Evolutionary conservation across 352 stramenopile genomes (phyloP).

Genomic region (Nothophytophthora sp.): DNA sequence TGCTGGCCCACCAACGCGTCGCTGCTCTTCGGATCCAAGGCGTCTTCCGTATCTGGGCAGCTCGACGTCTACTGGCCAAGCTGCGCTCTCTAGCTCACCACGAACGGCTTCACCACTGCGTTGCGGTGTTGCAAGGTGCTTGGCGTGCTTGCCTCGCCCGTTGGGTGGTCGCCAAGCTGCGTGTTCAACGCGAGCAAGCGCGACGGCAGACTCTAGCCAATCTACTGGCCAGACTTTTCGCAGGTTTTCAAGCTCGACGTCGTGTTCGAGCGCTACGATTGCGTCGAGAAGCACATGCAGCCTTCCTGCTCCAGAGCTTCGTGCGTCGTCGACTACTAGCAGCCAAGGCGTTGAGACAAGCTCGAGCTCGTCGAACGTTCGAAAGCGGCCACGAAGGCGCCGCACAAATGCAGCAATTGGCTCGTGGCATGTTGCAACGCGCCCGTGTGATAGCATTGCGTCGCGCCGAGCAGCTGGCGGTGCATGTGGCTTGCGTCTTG

Average conservation of each 20-base stretch:
- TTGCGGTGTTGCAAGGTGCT: slow-evolving; percentile 30
- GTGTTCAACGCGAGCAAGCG: slow-evolving; percentile 19
- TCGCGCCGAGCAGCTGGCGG: slow-evolving; percentile 29
- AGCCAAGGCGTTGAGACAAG: slow-evolving; percentile 30
- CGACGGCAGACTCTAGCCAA: slow-evolving; percentile 25
- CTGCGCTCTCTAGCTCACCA: slow-evolving; percentile 21
- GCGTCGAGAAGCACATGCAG: slow-evolving; percentile 25
- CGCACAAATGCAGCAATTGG: slow-evolving; percentile 36
- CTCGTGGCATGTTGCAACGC: slow-evolving; percentile 37
- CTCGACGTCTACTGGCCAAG: slow-evolving; percentile 28
- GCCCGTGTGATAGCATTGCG: slow-evolving; percentile 32
- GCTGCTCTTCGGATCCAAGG: slow-evolving; percentile 41
- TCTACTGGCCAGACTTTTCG: slow-evolving; percentile 32
- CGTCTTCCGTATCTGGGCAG: slow-evolving; percentile 32
- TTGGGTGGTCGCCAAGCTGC: slow-evolving; percentile 26
- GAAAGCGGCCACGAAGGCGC: slow-evolving; percentile 37
- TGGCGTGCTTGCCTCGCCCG: slow-evolving; percentile 37
- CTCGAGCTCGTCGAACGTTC: slow-evolving; percentile 2
- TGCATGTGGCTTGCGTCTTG: slow-evolving; percentile 50
- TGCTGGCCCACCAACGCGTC: slow-evolving; percentile 18
- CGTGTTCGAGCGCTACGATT: slow-evolving; percentile 37
- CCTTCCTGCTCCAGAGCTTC: slow-evolving; percentile 43
- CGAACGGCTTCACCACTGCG: slow-evolving; percentile 21
- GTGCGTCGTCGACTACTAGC: slow-evolving; percentile 28
- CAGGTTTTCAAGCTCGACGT: slow-evolving; percentile 50